A percentile compares a stretch with the other conserved stretches of the same genome.
Conservation (phyloP, 208 protist genomes). For the Crithidia thermophila region DNA sequence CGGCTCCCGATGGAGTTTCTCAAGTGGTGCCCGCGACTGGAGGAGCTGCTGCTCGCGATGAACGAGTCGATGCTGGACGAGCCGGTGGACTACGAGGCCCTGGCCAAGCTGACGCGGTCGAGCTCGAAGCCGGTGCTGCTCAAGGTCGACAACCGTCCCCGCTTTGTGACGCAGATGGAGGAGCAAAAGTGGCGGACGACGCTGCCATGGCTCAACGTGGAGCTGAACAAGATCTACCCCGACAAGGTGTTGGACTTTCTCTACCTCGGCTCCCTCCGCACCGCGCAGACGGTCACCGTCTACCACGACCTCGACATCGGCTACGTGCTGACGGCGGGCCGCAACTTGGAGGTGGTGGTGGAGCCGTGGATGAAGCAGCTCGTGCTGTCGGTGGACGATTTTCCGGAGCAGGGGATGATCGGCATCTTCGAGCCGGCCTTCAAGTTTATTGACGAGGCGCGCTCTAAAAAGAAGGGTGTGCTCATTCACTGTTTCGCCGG, state of each 20-base stretch:
- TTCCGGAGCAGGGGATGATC: slow-evolving; percentile 67
- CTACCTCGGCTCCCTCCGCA: slow-evolving; percentile 84
- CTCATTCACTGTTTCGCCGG: slow-evolving; percentile 93
- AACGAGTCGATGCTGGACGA: slow-evolving; percentile 72
- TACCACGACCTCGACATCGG: slow-evolving; percentile 85
- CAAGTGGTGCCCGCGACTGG: slow-evolving; percentile 48
- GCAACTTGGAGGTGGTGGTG: slow-evolving; percentile 66
- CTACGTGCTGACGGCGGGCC: slow-evolving; percentile 78
- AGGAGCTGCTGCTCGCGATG: slow-evolving; percentile 65
- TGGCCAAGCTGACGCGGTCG: slow-evolving; percentile 17
- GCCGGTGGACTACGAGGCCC: slow-evolving; percentile 36
- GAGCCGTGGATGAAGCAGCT: slow-evolving; percentile 83
- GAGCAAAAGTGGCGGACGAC: slow-evolving; percentile 45
- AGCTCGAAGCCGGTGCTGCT: slow-evolving; percentile 35
- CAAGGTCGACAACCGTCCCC: slow-evolving; percentile 76
- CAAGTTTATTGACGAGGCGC: slow-evolving; percentile 80
- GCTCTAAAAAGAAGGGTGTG: slow-evolving; percentile 56
- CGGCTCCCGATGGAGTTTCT: slow-evolving; percentile 73
- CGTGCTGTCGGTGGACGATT: slow-evolving; percentile 76
- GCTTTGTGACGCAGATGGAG: slow-evolving; percentile 64
- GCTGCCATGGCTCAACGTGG: slow-evolving; percentile 69
- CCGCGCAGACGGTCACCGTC: slow-evolving; percentile 76
- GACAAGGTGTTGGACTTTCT: slow-evolving; percentile 88
- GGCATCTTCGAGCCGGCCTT: slow-evolving; percentile 72
- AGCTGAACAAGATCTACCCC: slow-evolving; percentile 89